Percentiles rank a stretch among this genome's conserved stretches.
phyloP scores from a whole-genome alignment of 148 eudicot genomes.

The Rhododendron kiyosumense region DNA sequence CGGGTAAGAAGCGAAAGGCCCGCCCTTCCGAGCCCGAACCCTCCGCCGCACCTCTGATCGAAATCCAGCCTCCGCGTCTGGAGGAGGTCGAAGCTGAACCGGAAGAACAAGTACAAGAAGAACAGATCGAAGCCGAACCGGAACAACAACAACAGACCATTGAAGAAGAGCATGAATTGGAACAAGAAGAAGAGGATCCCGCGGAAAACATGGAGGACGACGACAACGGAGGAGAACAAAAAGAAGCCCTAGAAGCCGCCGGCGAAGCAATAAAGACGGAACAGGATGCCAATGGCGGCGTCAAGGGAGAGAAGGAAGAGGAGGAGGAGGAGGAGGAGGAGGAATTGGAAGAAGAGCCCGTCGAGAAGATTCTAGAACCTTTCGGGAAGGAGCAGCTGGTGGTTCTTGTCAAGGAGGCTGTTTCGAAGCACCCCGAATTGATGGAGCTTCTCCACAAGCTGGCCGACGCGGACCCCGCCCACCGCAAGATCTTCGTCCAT shows the following conservation, averaged over 20 bases:
- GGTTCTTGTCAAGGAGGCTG: conserved; percentile 51
- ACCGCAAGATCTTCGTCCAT: conserved; percentile 87
- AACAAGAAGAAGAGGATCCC: neutral
- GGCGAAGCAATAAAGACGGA: neutral
- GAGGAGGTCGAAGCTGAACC: neutral
- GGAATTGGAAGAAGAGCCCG: conserved; percentile 54
- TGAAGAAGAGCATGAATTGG: neutral
- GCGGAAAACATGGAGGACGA: conserved; percentile 14
- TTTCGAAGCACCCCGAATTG: conserved; percentile 41
- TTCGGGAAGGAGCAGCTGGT: conserved; percentile 70
- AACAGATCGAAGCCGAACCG: neutral
- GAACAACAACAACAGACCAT: neutral
- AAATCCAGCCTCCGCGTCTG: neutral
- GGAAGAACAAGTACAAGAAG: neutral
- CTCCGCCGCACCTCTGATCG: neutral
- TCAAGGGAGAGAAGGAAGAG: neutral
- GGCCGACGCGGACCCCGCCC: conserved; percentile 72
- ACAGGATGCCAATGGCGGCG: conserved; percentile 5
- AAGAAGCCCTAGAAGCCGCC: conserved; percentile 11
- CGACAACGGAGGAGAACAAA: conserved; percentile 28
- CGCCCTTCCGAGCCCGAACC: neutral
- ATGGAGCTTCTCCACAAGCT: conserved; percentile 32
- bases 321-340: conserved; percentile 23
- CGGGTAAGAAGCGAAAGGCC: neutral
- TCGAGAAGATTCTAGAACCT: conserved; percentile 66